These are phyloP conservation scores for Clonostachys sp. DNA, from an alignment of 2,329 filamentous ascomycete species.

Conservation along the genomic window DNA sequence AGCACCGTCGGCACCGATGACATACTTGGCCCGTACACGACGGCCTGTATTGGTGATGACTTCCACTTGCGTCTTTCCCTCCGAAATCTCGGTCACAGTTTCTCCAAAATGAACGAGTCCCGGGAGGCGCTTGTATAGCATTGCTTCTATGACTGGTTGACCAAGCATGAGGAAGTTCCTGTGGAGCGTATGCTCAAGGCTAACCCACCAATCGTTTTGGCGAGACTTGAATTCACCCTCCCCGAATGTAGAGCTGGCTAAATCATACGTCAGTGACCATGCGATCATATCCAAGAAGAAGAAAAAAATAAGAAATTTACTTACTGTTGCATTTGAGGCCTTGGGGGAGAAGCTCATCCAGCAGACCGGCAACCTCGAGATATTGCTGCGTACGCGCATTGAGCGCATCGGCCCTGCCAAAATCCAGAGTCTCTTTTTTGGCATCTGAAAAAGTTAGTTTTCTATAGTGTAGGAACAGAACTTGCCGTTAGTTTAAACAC, in stretches of 20 bases:
- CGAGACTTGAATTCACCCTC: constrained; percentile 40
- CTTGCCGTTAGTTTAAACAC: constrained; percentile 1
- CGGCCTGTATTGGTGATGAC: constrained; percentile 22
- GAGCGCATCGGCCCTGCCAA: constrained; percentile 41
- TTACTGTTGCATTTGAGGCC: constrained; percentile 45
- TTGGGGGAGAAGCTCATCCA: constrained; percentile 31
- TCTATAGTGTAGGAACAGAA: not conserved
- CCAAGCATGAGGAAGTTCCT: constrained; percentile 47
- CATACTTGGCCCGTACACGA: constrained; percentile 29
- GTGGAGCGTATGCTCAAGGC: constrained; percentile 35
- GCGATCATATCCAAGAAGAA: not conserved
- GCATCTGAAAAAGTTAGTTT: constrained; percentile 18
- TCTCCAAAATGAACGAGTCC: constrained; percentile 28
- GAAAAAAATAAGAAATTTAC: not conserved
- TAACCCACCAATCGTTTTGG: constrained; percentile 42
- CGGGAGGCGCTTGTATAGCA: constrained; percentile 26
- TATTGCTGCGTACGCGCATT: constrained; percentile 44
- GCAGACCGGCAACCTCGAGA: constrained; percentile 35
- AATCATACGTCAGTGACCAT: not conserved
- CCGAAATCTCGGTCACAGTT: constrained; percentile 39
- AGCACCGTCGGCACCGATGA: constrained; percentile 48
- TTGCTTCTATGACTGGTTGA: constrained; percentile 36
- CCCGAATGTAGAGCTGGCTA: constrained; percentile 41
- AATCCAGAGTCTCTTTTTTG: constrained; percentile 27
- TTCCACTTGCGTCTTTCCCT: constrained; percentile 47